Base-by-base conservation (phyloP, 164 flowering plant genomes). In the Taxillus chinensis region DNA sequence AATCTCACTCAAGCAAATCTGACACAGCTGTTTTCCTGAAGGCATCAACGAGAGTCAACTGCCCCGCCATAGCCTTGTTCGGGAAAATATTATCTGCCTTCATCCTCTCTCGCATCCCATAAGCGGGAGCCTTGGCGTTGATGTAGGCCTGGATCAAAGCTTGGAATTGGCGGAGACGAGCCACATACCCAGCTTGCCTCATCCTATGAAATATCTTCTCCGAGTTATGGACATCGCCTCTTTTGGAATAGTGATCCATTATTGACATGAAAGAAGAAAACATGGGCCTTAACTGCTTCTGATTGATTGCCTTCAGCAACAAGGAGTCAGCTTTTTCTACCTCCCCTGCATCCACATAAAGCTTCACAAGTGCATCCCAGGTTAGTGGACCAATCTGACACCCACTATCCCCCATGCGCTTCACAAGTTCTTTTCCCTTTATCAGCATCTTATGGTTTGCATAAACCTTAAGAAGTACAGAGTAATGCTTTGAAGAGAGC, bases 61-160 rank as follows among this genome's bases (percentile, higher is more conserved):
- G 71, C 0, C 53, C 76, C 5, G 82, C 77, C 67, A 92, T 3
- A 4, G 61, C 16, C 56, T 61, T 82, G 63, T 75, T 82, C 6
- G 93, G 93, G 65, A 85, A 81, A 39, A 92, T n/a, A 58, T 80
- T 79, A 64, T 90, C 96, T 1, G 86, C 96, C 70, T 78, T 83
- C 93, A 92, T 70, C 70, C 98, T 76, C 27, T 92, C 96, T 63
- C 80, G 66, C 10, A 88, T 72, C 45, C 98, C 96, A 73, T 90
- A 92, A 5, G 87, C 87, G 5, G 96, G 96, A 42, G 69, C 50
- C 62, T 84, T 87, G 17, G 92, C 92, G 66, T 76, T 85, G 39
- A 78, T 55, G 52, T 92, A 90, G 13, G 96, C 83, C 65, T 73
- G 68, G 27, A 85, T 53, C 3, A 92, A 78, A 12, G 70, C 6